phyloP scores from a whole-genome alignment of 2,329 filamentous ascomycete genomes.

The Ascochyta clinopodiicola region DNA sequence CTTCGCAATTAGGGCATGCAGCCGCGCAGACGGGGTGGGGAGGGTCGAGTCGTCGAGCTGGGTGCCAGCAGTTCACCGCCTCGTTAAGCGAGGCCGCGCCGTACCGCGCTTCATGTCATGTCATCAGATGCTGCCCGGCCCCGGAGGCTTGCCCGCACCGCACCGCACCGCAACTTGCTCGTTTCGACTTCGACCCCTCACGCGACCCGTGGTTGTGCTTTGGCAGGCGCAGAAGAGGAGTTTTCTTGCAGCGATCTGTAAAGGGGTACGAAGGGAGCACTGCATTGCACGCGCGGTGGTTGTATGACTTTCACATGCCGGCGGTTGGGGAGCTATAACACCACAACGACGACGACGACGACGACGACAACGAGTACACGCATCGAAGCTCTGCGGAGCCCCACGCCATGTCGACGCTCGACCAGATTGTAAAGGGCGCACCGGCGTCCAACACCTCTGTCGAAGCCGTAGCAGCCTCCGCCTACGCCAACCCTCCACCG shows the following conservation, averaged over 20 bases:
- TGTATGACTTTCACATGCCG: conserved; percentile 15
- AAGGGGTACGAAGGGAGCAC: neutral
- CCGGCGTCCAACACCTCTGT: conserved; percentile 67
- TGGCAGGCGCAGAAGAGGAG: conserved; percentile 5
- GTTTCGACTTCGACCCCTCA: conserved; percentile 2
- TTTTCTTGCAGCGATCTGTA: neutral
- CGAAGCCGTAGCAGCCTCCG: conserved; percentile 48
- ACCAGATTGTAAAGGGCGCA: conserved; percentile 91
- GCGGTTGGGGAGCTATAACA: conserved; percentile 4
- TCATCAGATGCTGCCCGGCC: neutral
- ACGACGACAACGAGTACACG: neutral
- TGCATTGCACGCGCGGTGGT: conserved; percentile 5
- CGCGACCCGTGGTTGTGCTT: conserved; percentile 10
- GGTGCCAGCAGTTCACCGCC: conserved; percentile 26
- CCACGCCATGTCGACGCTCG: conserved; percentile 56
- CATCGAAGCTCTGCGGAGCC: neutral
- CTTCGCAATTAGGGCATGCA: conserved; percentile 10
- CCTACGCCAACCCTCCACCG: conserved; percentile 20
- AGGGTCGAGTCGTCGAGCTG: neutral
- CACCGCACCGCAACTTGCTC: conserved; percentile 2
- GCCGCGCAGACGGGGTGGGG: conserved; percentile 7
- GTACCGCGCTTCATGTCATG: conserved; percentile 6
- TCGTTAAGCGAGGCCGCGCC: conserved; percentile 21
- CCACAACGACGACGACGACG: neutral
- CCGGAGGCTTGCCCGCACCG: neutral